phyloP scores from a whole-genome alignment of 108 stramenopile genomes.

The Skeletonema tropicum region DNA sequence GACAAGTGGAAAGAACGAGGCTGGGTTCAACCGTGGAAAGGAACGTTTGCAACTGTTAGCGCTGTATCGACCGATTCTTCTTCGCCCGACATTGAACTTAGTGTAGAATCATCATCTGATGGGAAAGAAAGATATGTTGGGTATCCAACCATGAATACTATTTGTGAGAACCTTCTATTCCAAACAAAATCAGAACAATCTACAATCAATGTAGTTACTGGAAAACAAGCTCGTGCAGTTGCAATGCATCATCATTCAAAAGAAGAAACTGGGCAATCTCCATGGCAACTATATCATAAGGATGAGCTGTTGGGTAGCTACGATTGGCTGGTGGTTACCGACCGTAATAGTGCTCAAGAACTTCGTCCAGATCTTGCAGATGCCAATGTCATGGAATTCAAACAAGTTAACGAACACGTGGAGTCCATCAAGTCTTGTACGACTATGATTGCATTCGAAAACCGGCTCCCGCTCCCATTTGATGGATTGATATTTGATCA shows the following conservation, averaged over 20 bases:
- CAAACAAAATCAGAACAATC: constrained; percentile 7
- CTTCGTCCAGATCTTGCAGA: constrained; percentile 20
- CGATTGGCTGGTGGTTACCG: constrained; percentile 45
- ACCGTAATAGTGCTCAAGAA: constrained; percentile 27
- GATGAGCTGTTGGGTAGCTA: constrained; percentile 28
- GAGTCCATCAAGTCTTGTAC: constrained; percentile 23
- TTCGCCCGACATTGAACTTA: background rate
- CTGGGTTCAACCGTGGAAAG: constrained; percentile 35
- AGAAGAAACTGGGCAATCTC: background rate
- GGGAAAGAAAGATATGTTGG: constrained; percentile 35
- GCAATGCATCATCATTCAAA: background rate
- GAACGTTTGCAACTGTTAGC: constrained; percentile 12
- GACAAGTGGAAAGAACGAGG: constrained; percentile 22
- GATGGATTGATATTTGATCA: constrained; percentile 30
- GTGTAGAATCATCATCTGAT: background rate
- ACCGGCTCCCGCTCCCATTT: constrained; percentile 5
- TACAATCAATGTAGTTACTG: constrained; percentile 14
- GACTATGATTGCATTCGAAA: constrained; percentile 36
- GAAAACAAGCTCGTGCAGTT: constrained; percentile 25
- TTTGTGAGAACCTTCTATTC: constrained; percentile 27
- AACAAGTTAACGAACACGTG: background rate
- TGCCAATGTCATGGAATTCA: constrained; percentile 22
- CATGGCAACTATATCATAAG: constrained; percentile 21
- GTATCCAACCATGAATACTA: constrained; percentile 31
- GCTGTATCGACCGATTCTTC: background rate